phyloP scores from a whole-genome alignment of 192 early-diverging fungal species.

The Podila epicladia region DNA sequence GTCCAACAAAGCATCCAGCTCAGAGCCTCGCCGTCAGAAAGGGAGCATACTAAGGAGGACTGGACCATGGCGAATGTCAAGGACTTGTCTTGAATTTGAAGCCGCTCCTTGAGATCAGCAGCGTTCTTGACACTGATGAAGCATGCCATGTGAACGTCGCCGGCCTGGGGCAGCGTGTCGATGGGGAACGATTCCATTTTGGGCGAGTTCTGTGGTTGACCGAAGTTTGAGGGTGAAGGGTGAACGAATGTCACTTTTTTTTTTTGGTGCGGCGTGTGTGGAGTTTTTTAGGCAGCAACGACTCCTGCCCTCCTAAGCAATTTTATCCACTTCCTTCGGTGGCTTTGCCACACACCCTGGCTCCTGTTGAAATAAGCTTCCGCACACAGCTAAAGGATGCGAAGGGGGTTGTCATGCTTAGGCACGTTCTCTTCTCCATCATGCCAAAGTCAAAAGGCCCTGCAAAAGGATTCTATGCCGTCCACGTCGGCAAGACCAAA shows the following conservation, averaged over 20 bases:
- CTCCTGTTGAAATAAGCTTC: too few relatives aligned
- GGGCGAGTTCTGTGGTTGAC: neutral
- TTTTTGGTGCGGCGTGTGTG: neutral
- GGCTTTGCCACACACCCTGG: neutral
- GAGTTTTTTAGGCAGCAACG: too few relatives aligned
- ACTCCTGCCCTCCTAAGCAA: too few relatives aligned
- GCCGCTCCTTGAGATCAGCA: constrained; percentile 33
- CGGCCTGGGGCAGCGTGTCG: constrained; percentile 20
- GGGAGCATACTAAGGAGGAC: constrained; percentile 20
- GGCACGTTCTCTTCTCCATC: constrained; percentile 5
- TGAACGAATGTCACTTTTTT: neutral
- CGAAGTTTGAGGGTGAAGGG: neutral
- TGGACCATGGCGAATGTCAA: constrained; percentile 41
- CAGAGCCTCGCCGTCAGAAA: neutral
- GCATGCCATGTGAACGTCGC: constrained; percentile 45
- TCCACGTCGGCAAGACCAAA: constrained; percentile 50
- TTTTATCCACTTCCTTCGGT: neutral
- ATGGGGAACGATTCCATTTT: constrained; percentile 45
- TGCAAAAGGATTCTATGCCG: constrained; percentile 54
- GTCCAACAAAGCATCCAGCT: too few relatives aligned
- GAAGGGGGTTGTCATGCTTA: constrained; percentile 9
- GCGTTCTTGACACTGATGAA: constrained; percentile 44
- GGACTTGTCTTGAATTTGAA: constrained; percentile 41
- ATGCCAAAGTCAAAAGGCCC: constrained; percentile 42
- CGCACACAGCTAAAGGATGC: neutral